Percentiles rank a stretch among this genome's conserved stretches.
Conservation (phyloP, 345 rosid species). For the Corymbia maculata region DNA sequence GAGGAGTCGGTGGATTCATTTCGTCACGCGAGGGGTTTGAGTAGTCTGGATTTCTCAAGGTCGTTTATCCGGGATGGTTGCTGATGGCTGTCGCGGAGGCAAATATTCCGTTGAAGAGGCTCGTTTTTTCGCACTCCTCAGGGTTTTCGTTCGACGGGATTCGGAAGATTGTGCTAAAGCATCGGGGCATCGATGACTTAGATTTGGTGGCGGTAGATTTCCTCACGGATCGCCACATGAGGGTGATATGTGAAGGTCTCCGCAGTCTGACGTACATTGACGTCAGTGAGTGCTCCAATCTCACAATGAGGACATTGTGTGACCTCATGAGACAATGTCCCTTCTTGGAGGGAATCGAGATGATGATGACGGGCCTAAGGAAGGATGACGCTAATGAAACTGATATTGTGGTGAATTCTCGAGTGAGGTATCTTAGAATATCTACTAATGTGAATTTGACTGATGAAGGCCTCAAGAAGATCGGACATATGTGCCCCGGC, state of each 20-base stretch:
- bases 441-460: conserved; percentile 29
- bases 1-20: conserved; percentile 20
- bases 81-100: conserved; percentile 39
- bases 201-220: neutral
- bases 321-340: neutral
- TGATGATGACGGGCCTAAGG: neutral
- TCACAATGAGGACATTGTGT: neutral
- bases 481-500: conserved; percentile 29
- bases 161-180: fast-evolving
- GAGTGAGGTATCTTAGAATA: conserved; percentile 31
- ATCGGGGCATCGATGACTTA: neutral
- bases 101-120: conserved; percentile 36
- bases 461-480: conserved; percentile 29
- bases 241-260: neutral
- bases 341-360: neutral
- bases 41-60: conserved; percentile 41
- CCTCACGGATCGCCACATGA: neutral
- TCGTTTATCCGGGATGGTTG: conserved; percentile 47
- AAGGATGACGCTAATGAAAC: conserved; percentile 14
- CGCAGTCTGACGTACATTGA: conserved; percentile 6
- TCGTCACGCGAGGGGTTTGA: conserved; percentile 15
- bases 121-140: conserved; percentile 31
- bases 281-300: neutral
- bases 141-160: conserved; percentile 30
- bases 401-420: conserved; percentile 9